These are phyloP conservation scores for Coemansia sp. DNA, from an alignment of 192 early-diverging fungal genomes.

Conservation along the genomic window DNA sequence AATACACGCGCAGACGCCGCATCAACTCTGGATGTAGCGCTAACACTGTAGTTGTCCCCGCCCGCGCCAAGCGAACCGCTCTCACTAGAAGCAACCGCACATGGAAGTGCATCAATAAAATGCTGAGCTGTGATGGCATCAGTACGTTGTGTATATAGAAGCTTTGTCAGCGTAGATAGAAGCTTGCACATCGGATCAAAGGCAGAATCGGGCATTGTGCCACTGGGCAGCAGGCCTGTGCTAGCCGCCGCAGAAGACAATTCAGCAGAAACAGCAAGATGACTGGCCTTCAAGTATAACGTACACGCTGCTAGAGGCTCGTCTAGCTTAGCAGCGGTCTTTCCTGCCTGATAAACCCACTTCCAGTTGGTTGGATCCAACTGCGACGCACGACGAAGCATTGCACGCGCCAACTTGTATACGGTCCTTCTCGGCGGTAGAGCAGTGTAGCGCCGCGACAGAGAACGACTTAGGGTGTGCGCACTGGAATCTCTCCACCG, in stretches of 20 bases:
- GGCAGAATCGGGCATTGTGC: conserved; percentile 18
- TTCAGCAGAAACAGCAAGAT: conserved; percentile 15
- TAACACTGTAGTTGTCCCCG: background rate
- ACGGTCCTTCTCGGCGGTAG: conserved; percentile 13
- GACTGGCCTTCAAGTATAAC: conserved; percentile 39
- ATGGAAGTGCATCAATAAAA: conserved; percentile 35
- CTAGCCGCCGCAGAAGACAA: background rate
- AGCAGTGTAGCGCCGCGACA: conserved; percentile 27
- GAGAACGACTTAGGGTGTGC: conserved; percentile 9
- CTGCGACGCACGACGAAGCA: conserved; percentile 26
- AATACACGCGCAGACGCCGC: background rate
- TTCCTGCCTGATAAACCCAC: conserved; percentile 39
- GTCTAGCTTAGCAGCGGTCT: conserved; percentile 31
- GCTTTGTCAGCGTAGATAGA: conserved; percentile 33
- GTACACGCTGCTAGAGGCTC: conserved; percentile 29
- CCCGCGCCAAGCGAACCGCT: background rate
- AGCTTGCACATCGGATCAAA: conserved; percentile 42
- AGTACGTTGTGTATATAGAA: conserved; percentile 11
- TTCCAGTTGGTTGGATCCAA: conserved; percentile 37
- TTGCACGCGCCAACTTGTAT: conserved; percentile 22
- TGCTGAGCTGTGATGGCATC: conserved; percentile 21
- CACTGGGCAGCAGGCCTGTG: background rate
- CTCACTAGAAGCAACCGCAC: background rate
- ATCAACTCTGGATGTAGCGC: background rate
- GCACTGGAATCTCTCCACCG: conserved; percentile 17